Evolutionary conservation across 352 stramenopile species (phyloP).

Genomic region (Phytophthora capsici): DNA sequence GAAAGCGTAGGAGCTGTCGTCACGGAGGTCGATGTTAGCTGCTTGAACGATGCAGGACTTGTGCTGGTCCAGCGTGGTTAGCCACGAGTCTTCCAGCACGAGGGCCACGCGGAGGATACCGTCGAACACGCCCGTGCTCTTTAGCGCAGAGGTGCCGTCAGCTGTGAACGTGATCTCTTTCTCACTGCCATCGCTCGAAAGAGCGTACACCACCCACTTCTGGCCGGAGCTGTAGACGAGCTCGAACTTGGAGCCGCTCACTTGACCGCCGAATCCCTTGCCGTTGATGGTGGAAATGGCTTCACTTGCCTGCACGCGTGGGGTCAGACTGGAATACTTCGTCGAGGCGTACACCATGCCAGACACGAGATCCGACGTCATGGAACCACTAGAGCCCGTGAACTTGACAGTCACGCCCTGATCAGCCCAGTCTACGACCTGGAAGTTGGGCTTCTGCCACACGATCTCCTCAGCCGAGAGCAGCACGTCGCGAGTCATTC

Average conservation of each 20-base stretch:
- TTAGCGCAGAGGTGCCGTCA: slow-evolving; percentile 46
- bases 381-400: slow-evolving; percentile 27
- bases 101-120: slow-evolving; percentile 58
- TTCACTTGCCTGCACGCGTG: slow-evolving; percentile 47
- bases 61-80: slow-evolving; percentile 52
- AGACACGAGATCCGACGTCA: slow-evolving; percentile 61
- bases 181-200: slow-evolving; percentile 45
- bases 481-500: slow-evolving; percentile 54
- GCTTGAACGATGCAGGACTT: slow-evolving; percentile 58
- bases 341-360: slow-evolving; percentile 71
- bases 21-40: slow-evolving; percentile 44
- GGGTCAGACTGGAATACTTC: slow-evolving; percentile 53
- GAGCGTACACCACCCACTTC: slow-evolving; percentile 66
- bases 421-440: slow-evolving; percentile 66
- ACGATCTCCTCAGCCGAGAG: slow-evolving; percentile 61
- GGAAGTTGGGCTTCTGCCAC: slow-evolving; percentile 47
- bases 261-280: slow-evolving; percentile 23
- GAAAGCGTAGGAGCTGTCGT: slow-evolving; percentile 57
- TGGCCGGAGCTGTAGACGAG: slow-evolving; percentile 60
- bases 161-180: slow-evolving; percentile 49
- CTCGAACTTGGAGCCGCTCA: slow-evolving; percentile 54
- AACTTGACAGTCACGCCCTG: slow-evolving; percentile 63
- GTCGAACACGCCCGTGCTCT: slow-evolving; percentile 43
- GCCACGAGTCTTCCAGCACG: slow-evolving; percentile 43
- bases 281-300: slow-evolving; percentile 59